Evolutionary conservation across 345 rosid genomes (phyloP).

Genomic region (Cochlearia excelsa): DNA sequence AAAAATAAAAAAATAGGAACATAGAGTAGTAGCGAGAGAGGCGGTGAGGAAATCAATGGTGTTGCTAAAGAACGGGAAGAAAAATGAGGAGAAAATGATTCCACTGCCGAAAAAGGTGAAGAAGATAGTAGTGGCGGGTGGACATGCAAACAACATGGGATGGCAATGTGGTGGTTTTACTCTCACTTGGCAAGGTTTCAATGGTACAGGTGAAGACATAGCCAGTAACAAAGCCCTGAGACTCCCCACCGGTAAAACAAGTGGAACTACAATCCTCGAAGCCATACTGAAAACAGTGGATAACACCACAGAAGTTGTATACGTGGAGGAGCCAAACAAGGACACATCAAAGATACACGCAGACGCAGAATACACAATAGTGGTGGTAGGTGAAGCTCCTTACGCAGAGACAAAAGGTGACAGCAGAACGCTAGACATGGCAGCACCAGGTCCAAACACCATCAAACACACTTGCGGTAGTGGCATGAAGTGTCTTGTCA

Average conservation of each 20-base stretch:
- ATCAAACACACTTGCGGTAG: slow-evolving; percentile 48
- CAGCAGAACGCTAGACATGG: slow-evolving; percentile 44
- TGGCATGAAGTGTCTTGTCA: slow-evolving; percentile 48
- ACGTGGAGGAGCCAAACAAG: slow-evolving; percentile 41
- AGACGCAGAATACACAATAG: slow-evolving; percentile 48
- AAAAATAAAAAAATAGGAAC: slow-evolving; percentile 42
- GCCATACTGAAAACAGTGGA: slow-evolving; percentile 56
- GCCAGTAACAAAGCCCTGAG: background rate
- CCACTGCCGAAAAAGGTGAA: slow-evolving; percentile 58
- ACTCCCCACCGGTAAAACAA: slow-evolving; percentile 32
- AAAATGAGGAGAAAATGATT: slow-evolving; percentile 40
- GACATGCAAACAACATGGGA: slow-evolving; percentile 67
- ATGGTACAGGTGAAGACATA: slow-evolving; percentile 41
- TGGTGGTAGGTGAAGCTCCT: slow-evolving; percentile 63
- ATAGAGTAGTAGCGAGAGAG: slow-evolving; percentile 66
- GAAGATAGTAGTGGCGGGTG: slow-evolving; percentile 59
- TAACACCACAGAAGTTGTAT: slow-evolving; percentile 48
- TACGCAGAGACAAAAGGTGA: slow-evolving; percentile 68
- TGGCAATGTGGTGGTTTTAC: slow-evolving; percentile 81
- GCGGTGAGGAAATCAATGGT: slow-evolving; percentile 80
- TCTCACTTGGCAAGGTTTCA: slow-evolving; percentile 58
- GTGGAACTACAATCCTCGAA: slow-evolving; percentile 64
- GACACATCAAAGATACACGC: slow-evolving; percentile 34
- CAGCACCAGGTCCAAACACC: slow-evolving; percentile 51
- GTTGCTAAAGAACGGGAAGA: slow-evolving; percentile 63